Percentiles rank a stretch among this genome's conserved stretches.
Evolutionary conservation across 2,329 filamentous ascomycete species (phyloP).

Genomic region (Lasiodiplodia hormozganensis): DNA sequence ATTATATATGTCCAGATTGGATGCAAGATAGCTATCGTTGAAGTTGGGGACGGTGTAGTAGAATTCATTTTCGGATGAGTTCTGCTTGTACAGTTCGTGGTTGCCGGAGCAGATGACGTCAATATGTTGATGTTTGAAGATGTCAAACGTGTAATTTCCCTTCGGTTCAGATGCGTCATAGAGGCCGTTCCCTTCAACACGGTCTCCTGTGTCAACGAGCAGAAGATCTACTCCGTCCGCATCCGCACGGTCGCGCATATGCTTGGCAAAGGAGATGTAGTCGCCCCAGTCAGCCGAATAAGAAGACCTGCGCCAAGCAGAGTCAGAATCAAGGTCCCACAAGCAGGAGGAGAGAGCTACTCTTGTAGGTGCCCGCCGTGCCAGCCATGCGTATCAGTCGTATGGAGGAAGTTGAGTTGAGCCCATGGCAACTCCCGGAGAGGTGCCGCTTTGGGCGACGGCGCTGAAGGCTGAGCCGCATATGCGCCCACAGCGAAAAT

Average conservation of each 20-base stretch:
- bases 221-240: constrained; percentile 80
- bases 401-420: constrained; percentile 94
- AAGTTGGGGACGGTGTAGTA: constrained; percentile 83
- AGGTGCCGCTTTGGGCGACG: constrained; percentile 77
- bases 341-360: constrained; percentile 54
- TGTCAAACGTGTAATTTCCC: constrained; percentile 86
- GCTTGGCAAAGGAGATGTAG: constrained; percentile 89
- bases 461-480: constrained; percentile 79
- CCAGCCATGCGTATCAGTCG: constrained; percentile 95
- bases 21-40: constrained; percentile 80
- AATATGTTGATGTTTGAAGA: constrained; percentile 80
- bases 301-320: constrained; percentile 66
- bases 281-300: constrained; percentile 98
- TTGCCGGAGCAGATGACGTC: constrained; percentile 90
- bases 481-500: constrained; percentile 14
- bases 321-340: background rate
- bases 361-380: constrained; percentile 92
- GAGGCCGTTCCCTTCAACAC: constrained; percentile 91
- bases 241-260: constrained; percentile 81
- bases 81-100: constrained; percentile 88
- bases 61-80: constrained; percentile 80
- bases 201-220: constrained; percentile 94
- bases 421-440: constrained; percentile 87
- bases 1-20: constrained; percentile 88
- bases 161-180: constrained; percentile 91